phyloP scores from a whole-genome alignment of 805 yeast genomes.

The Starmerella riodocensis region DNA sequence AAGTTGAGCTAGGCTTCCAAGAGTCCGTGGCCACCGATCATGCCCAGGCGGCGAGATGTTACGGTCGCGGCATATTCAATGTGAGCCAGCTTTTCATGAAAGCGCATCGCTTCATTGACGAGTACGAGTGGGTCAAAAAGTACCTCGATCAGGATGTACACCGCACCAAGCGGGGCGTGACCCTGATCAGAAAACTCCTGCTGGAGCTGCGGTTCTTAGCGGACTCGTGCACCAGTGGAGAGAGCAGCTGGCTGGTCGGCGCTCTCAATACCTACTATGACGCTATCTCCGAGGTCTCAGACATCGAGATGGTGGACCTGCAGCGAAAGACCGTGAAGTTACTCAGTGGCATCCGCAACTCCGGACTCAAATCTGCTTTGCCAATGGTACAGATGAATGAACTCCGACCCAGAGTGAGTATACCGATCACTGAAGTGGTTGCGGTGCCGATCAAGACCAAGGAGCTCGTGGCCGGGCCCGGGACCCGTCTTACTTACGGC shows the following conservation, averaged over 20 bases:
- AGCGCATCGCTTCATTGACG: slow-evolving; percentile 14
- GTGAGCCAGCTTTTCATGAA: slow-evolving; percentile 20
- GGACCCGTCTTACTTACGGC: slow-evolving; percentile 11
- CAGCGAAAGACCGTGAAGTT: slow-evolving; percentile 21
- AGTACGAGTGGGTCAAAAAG: slow-evolving; percentile 19
- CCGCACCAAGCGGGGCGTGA: slow-evolving; percentile 17
- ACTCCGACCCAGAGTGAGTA: background rate
- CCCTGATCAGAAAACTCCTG: slow-evolving; percentile 21
- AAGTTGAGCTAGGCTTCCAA: background rate
- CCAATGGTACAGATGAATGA: slow-evolving; percentile 4
- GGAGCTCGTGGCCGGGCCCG: slow-evolving; percentile 2
- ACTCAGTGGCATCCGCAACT: slow-evolving; percentile 11
- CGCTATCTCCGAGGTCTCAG: slow-evolving; percentile 18
- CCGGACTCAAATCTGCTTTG: slow-evolving; percentile 17
- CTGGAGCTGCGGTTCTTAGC: slow-evolving; percentile 20
- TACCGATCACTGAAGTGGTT: slow-evolving; percentile 9
- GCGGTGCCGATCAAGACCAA: slow-evolving; percentile 7
- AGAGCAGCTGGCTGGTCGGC: slow-evolving; percentile 19
- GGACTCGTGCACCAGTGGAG: slow-evolving; percentile 17
- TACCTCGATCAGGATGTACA: slow-evolving; percentile 18
- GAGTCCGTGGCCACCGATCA: background rate
- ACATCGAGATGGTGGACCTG: slow-evolving; percentile 20
- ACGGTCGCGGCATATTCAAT: slow-evolving; percentile 19
- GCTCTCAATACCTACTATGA: slow-evolving; percentile 24
- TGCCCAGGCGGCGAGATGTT: slow-evolving; percentile 18